A percentile compares a stretch with the other conserved stretches of the same genome.
These are phyloP conservation scores for Picea glauca DNA, from an alignment of 75 land plant species.

Conservation along the genomic window DNA sequence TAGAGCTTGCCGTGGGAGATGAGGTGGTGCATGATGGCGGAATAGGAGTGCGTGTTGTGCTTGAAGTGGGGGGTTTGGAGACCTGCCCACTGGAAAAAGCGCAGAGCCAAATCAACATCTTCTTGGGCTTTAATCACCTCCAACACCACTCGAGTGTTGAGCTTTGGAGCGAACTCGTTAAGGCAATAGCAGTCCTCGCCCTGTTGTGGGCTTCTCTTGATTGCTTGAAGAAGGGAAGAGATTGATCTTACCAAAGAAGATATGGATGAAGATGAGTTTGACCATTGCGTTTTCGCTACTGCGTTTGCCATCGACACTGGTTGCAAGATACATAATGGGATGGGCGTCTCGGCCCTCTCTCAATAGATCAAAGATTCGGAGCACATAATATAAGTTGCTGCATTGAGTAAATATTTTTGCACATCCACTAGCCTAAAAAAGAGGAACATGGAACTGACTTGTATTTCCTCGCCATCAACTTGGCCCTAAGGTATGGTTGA, in stretches of 20 bases:
- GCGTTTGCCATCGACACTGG: background rate
- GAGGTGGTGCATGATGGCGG: conserved; percentile 12
- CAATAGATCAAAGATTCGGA: no score
- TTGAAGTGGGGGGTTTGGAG: conserved; percentile 13
- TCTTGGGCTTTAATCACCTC: conserved; percentile 14
- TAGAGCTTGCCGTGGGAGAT: conserved; percentile 13
- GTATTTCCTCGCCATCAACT: no score
- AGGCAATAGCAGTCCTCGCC: conserved; percentile 6
- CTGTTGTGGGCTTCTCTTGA: background rate
- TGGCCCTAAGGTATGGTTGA: no score
- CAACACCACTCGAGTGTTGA: conserved; percentile 7
- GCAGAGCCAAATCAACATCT: conserved; percentile 16
- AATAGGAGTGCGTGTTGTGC: conserved; percentile 1
- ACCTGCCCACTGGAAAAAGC: conserved; percentile 30
- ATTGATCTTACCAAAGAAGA: background rate
- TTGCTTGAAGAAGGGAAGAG: background rate
- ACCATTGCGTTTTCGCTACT: background rate
- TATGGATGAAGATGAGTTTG: background rate
- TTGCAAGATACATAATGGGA: no score
- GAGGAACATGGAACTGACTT: no score
- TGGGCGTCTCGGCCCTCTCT: no score
- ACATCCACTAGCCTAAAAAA: no score
- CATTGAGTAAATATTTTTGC: no score
- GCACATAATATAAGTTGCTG: no score
- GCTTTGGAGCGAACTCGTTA: conserved; percentile 4